These are phyloP conservation scores for Antitrichia curtipendula DNA, from an alignment of 225 moss, liverwort and hornwort species.

Conservation along the genomic window DNA sequence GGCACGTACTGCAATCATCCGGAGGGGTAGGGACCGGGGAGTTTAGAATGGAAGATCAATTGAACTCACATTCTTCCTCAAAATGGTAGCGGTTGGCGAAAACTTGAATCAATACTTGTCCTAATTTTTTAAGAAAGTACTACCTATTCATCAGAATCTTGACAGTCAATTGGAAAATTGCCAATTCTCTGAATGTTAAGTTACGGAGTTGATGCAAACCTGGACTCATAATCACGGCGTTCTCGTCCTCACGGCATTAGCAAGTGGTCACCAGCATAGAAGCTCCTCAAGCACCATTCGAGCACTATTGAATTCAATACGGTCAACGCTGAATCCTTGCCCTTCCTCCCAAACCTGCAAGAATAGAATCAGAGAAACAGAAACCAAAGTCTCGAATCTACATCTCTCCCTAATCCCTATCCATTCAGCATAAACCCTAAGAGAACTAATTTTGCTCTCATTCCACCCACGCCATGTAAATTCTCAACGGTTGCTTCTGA, in stretches of 20 bases:
- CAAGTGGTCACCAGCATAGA: background rate
- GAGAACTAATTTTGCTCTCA: background rate
- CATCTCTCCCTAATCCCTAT: background rate
- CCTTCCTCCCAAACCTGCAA: background rate
- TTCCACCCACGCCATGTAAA: no score
- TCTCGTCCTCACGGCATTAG: background rate
- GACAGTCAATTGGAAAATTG: background rate
- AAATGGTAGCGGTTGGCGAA: no score
- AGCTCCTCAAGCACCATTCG: background rate
- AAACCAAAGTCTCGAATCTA: no score
- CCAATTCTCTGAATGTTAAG: no score
- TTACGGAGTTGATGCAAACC: background rate
- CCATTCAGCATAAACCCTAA: no score
- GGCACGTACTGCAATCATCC: background rate
- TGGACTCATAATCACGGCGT: background rate
- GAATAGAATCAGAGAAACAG: background rate
- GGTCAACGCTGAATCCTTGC: background rate
- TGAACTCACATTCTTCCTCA: background rate
- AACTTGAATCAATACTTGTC: no score
- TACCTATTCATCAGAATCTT: background rate
- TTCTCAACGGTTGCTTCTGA: no score
- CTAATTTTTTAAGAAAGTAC: no score
- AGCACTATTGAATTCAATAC: background rate
- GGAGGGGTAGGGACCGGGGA: no score
- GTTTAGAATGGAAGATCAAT: no score